A percentile compares a stretch with the other conserved stretches of the same genome.
phyloP scores from a whole-genome alignment of 768 basidiomycete genomes.

The Suillus placidus region DNA sequence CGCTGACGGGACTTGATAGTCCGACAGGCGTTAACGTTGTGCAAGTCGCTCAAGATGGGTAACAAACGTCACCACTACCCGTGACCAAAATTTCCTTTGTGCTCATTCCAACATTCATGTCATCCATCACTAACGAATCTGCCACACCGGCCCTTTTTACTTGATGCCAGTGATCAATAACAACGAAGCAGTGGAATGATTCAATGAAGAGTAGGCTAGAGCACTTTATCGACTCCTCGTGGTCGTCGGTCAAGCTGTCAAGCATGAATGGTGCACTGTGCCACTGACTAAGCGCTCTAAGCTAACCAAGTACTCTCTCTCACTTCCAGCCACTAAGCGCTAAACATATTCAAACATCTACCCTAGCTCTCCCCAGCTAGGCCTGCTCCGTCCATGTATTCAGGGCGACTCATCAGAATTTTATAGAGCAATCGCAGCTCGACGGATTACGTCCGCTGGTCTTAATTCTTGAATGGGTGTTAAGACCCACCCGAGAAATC shows the following conservation, averaged over 20 bases:
- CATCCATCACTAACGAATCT: slow-evolving; percentile 79
- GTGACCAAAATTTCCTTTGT: slow-evolving; percentile 59
- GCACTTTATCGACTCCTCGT: not conserved
- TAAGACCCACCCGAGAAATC: not conserved
- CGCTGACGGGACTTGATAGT: not conserved
- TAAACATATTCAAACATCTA: no score
- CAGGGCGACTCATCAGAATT: not conserved
- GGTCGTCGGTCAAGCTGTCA: no score
- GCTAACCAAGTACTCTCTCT: no score
- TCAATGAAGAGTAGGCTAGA: not conserved
- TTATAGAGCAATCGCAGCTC: not conserved
- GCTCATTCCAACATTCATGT: slow-evolving; percentile 64
- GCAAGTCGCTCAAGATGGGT: not conserved
- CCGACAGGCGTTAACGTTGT: not conserved
- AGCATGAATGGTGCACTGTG: no score
- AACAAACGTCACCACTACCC: slow-evolving; percentile 19
- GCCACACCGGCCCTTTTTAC: slow-evolving; percentile 83
- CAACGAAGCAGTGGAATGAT: not conserved
- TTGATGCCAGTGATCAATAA: slow-evolving; percentile 38
- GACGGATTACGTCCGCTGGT: not conserved
- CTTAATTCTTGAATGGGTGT: not conserved
- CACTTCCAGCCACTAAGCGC: no score
- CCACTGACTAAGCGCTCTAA: not conserved
- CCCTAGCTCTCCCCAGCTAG: no score
- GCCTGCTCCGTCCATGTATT: not conserved